A percentile compares a stretch with the other conserved stretches of the same genome.
phyloP scores from a whole-genome alignment of 805 yeast genomes.

The Zygoascus flipseniorum region DNA sequence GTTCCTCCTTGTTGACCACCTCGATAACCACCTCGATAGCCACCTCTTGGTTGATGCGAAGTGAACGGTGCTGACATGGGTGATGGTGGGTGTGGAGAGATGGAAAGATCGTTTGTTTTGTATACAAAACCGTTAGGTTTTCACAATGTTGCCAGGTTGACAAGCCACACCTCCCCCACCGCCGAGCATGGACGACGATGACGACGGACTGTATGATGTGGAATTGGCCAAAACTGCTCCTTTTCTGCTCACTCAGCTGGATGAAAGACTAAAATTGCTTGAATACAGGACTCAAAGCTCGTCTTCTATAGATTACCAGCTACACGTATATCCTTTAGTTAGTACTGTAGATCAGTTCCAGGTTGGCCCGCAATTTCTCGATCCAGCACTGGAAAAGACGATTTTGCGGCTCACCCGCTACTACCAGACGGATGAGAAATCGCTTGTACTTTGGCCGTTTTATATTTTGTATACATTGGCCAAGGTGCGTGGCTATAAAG shows the following conservation, averaged over 20 bases:
- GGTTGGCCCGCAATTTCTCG: conserved; percentile 21
- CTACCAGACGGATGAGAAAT: neutral
- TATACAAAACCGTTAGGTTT: no score
- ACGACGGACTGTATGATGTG: conserved; percentile 8
- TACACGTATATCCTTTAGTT: neutral
- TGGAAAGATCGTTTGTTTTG: neutral
- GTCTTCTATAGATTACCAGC: neutral
- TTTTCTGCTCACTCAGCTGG: conserved; percentile 8
- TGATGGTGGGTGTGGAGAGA: neutral
- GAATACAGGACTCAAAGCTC: neutral
- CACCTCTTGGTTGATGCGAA: neutral
- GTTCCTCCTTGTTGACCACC: neutral
- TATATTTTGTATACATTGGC: conserved; percentile 48
- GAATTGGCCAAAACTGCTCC: conserved; percentile 17
- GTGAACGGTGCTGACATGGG: neutral
- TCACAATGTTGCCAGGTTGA: neutral
- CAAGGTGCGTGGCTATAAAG: conserved; percentile 60
- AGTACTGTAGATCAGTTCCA: conserved; percentile 19
- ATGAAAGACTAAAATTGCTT: neutral
- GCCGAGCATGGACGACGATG: conserved; percentile 6
- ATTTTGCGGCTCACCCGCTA: neutral
- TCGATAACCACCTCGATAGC: neutral
- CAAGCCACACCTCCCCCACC: neutral
- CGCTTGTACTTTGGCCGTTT: conserved; percentile 14
- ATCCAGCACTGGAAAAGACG: conserved; percentile 10